Conservation (phyloP, 768 basidiomycete genomes). For the Pisolithus orientalis region DNA sequence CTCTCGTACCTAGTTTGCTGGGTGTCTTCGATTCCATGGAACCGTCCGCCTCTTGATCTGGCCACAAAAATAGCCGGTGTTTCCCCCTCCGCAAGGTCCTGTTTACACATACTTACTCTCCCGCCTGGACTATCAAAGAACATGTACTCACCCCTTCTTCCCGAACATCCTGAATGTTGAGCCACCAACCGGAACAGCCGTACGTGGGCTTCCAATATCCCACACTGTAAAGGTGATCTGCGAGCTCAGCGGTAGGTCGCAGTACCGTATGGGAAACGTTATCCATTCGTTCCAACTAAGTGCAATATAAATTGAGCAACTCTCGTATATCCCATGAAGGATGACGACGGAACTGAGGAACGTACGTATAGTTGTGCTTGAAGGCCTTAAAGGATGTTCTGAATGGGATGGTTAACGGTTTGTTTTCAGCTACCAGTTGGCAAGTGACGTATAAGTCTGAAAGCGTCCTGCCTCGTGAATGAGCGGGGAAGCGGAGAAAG, state of each 20-base stretch:
- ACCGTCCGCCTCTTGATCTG: conserved; percentile 80
- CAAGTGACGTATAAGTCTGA: conserved; percentile 94
- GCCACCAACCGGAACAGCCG: conserved; percentile 81
- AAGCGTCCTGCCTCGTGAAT: conserved; percentile 51
- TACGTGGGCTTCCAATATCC: conserved; percentile 84
- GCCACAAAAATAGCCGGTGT: conserved; percentile 83
- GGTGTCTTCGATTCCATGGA: conserved; percentile 77
- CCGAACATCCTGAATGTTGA: conserved; percentile 88
- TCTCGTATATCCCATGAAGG: background rate
- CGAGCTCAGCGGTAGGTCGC: conserved; percentile 83
- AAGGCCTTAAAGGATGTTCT: conserved; percentile 92
- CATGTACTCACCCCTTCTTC: conserved; percentile 70
- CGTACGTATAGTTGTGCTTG: conserved; percentile 73
- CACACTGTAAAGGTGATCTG: conserved; percentile 94
- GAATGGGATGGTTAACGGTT: conserved; percentile 86
- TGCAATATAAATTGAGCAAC: background rate
- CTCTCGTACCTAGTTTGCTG: conserved; percentile 71
- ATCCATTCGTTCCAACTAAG: conserved; percentile 94
- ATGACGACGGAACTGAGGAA: background rate
- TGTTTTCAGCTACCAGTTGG: conserved; percentile 89
- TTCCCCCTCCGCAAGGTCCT: conserved; percentile 91
- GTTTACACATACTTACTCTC: background rate
- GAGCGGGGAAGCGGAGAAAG: conserved; percentile 5
- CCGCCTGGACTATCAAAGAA: background rate
- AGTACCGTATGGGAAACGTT: conserved; percentile 85